Evolutionary conservation across 1,139 yeast genomes (phyloP), one percentile per base, ranked within the genome.

Genomic region (Torulaspora pretoriensis): DNA sequence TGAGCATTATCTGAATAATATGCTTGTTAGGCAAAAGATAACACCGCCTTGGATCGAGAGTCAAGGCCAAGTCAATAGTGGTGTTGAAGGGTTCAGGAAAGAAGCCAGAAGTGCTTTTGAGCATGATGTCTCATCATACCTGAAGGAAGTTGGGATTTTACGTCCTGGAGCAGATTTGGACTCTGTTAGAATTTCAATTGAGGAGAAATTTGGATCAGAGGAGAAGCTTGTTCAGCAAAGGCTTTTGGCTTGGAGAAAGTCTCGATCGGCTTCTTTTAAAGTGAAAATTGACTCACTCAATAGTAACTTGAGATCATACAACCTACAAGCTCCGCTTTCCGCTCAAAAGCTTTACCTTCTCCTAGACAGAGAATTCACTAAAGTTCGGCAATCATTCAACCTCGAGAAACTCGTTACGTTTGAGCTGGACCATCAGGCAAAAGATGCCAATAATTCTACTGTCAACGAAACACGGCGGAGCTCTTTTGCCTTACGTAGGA

Each of bases 1-100:
- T 0, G 84, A 78, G 52, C 79, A 75, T 56, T 86, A 85, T 58
- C 67, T 88, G 61, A 82, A 81, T 51, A 80, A 85, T 54, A 81
- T 88, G 39, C 68, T 88, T 48, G 81, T 78, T 53, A 76, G 78
- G 36, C 96, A 88, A 62, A 89, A 86, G 38, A 81, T 85, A 0
- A 70, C 81, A 8, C 96, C 96, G 0, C 94, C 95, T 0, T 88
- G 96, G 96, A 81, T 88, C 26, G 95, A 87, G 56, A 80, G 77
- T 43, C 96, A 88, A 63, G 76, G 79, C 37, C 72, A 75, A 3
- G 73, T 86, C 3, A 75, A 74, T 39, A 51, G 58, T 1, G 75
- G 74, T 29, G 70, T 83, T 4, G 59, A 54, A 1, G 57, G 59
- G 0, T 77, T 85, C 46, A 63, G 88, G 39, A 26, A 17, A 8